These are phyloP conservation scores for Cryptococcus sp. DNA, from an alignment of 1,284 basidiomycete species.

Conservation along the genomic window DNA sequence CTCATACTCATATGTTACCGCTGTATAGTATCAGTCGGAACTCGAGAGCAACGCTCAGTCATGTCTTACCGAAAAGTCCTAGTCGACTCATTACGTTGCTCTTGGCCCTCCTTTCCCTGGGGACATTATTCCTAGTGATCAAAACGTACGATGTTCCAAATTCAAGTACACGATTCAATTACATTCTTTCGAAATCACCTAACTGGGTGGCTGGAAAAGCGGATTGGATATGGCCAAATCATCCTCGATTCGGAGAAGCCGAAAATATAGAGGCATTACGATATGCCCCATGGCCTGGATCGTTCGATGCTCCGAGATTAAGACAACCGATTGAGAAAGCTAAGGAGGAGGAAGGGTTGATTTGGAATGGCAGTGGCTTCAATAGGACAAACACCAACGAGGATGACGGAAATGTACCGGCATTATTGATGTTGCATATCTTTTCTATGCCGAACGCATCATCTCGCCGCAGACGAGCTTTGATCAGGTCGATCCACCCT, in stretches of 20 bases:
- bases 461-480: conserved; percentile 8
- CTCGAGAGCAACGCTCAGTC: no score
- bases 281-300: background rate
- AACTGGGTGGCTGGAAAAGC: background rate
- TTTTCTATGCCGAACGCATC: conserved; percentile 19
- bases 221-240: background rate
- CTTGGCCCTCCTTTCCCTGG: no score
- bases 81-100: no score
- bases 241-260: background rate
- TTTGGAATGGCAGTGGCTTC: no score
- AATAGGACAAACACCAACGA: no score
- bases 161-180: background rate
- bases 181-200: background rate
- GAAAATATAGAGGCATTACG: background rate
- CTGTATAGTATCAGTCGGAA: no score
- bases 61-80: no score
- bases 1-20: no score
- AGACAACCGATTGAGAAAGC: background rate
- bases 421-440: conserved; percentile 28
- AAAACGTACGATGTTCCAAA: no score
- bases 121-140: no score
- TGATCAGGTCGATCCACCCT: conserved; percentile 17
- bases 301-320: background rate
- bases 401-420: conserved; percentile 6
- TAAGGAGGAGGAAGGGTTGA: background rate